Base-by-base conservation (phyloP, 306 rosid species). In the Glycine latifolia region DNA sequence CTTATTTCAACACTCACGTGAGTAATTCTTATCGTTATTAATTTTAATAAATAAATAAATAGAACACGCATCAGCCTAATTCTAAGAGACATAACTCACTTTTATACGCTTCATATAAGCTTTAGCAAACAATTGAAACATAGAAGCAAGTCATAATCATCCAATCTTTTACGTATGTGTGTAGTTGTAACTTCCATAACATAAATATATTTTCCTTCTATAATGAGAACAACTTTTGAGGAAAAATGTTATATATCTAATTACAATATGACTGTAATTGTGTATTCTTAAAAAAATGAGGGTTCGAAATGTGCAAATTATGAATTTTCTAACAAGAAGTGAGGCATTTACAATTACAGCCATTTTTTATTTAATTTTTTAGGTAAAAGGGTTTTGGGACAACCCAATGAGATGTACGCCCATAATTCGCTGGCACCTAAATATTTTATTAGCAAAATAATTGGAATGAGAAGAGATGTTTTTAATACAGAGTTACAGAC, bases 391-490 rank as follows among this genome's bases (percentile, higher is more conserved):
- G 39, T 60, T 60, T 10, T 3, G 5, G 16, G 59, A 62, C 81
- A 73, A 43, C 39, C 66, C 80, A 80, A 65, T 26, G 82, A 61
- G 81, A 66, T 71, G 70, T 80, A 56, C 33, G 71, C 81, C 11
- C 6, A 31, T 63, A 8, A 35, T 81, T 87, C 83, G 86, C 82
- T 87, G 89, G 83, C 83, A 73, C 61, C 63, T 55, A 79, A 87
- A 82, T 79, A 79, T 76, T 87, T 84, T 69, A 43, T 67, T 55
- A 17, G 53, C 54, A 15, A 62, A 5, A 20, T 65, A 63, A 48
- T 50, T 58, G 76, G 54, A 60, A 3, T 1, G 3, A 10, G 69
- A 11, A 74, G 0, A 11, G 78, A 15, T 9, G 66, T 8, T 55
- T 67, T 43, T 1, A 10, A 76, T 79, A 35, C 10, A 26, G 31